These are phyloP conservation scores for Xylariales sp. DNA, from an alignment of 2,329 filamentous ascomycete species.

Conservation along the genomic window DNA sequence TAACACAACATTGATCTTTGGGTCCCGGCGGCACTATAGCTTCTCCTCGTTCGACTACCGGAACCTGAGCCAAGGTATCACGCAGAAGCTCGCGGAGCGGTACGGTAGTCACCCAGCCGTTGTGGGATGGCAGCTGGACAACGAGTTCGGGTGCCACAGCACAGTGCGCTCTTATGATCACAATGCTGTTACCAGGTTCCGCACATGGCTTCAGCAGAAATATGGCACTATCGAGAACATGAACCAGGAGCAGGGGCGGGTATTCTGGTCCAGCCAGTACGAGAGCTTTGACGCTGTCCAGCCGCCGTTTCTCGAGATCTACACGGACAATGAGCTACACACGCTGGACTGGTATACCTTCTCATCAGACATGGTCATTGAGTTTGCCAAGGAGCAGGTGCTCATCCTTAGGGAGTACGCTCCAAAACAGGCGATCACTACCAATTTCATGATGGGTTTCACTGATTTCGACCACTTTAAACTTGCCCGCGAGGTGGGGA, in stretches of 20 bases:
- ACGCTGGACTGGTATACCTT: conserved; percentile 18
- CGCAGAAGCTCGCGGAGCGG: conserved; percentile 13
- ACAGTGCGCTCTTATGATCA: conserved; percentile 15
- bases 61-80: conserved; percentile 16
- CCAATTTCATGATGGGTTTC: conserved; percentile 14
- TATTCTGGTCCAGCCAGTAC: conserved; percentile 19
- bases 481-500: conserved; percentile 14
- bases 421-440: conserved; percentile 14
- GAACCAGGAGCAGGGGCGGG: conserved; percentile 15
- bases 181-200: conserved; percentile 14
- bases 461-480: conserved; percentile 17
- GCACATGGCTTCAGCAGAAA: conserved; percentile 15
- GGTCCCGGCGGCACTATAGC: conserved; percentile 17
- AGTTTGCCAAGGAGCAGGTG: conserved; percentile 17
- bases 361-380: conserved; percentile 17
- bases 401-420: conserved; percentile 13
- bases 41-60: conserved; percentile 18
- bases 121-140: conserved; percentile 18
- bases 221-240: conserved; percentile 15
- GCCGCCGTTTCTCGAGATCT: conserved; percentile 15
- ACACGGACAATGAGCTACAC: conserved; percentile 16
- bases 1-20: conserved; percentile 15
- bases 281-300: conserved; percentile 14
- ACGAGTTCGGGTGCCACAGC: conserved; percentile 17
- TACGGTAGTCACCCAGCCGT: conserved; percentile 14